Base-by-base conservation (phyloP, 441 rosid species). In the Lagerstroemia fauriei region DNA sequence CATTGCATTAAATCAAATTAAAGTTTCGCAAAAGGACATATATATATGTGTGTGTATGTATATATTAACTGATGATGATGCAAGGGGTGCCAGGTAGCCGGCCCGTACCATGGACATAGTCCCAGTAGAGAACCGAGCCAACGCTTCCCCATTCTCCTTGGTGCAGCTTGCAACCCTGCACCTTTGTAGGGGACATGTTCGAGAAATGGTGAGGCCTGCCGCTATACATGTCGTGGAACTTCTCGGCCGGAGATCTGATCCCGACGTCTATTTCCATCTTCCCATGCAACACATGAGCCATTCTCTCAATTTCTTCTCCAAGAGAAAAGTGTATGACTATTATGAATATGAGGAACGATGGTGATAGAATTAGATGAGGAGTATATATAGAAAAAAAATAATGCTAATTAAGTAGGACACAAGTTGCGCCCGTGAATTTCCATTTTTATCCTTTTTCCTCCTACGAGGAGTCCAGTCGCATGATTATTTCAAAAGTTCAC, bases 81-180 rank as follows among this genome's bases (percentile, higher is more conserved):
- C 44, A 22, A 80, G n/a, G n/a, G 44, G 44, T 38, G 10, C 7
- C 12, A 22, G 1, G 38, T 66, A 27, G 0, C 14, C 2, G n/a
- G n/a, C n/a, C n/a, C 71, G 75, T 83, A 91, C 93, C 90, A 51
- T 82, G 88, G 12, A 69, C 74, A 46, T 87, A 91, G 69, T 61
- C 85, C 90, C 90, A 88, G 75, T 4, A 27, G 80, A 87, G 14
- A 18, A 87, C 70, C 38, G 86, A 31, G 34, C 89, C 90, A 16
- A 16, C 41, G 11, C 29, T 80, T 6, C 91, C 90, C 85, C 86
- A 91, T 9, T 89, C 83, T 13, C 92, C 91, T 22, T 84, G 82
- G 53, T 83, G 89, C 9, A 89, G 41, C 5, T 87, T 82, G 69
- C 72, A 56, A 11, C 81, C 70, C 10, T 76, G 83, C 13, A 89